phyloP scores from a whole-genome alignment of 2,329 filamentous ascomycete species.

The Talaromyces sp. region DNA sequence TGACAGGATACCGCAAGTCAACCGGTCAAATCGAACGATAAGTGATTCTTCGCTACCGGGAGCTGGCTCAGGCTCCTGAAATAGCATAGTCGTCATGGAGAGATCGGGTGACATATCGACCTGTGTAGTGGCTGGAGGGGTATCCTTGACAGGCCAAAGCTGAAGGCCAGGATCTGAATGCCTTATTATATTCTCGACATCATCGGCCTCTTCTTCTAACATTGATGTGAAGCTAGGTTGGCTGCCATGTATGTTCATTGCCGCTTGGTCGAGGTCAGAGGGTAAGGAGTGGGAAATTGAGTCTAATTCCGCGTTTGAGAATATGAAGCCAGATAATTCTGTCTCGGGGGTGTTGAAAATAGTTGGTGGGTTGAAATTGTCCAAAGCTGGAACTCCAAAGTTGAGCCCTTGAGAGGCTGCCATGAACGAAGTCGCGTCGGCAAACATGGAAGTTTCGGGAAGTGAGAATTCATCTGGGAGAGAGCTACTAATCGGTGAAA shows the following conservation, averaged over 20 bases:
- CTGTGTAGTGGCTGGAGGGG: neutral
- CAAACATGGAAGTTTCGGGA: neutral
- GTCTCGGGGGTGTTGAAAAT: slow-evolving; percentile 3
- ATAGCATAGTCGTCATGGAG: slow-evolving; percentile 30
- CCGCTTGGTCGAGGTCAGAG: slow-evolving; percentile 13
- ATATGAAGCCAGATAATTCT: slow-evolving; percentile 11
- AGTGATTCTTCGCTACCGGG: slow-evolving; percentile 59
- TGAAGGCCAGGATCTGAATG: slow-evolving; percentile 30
- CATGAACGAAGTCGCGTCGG: slow-evolving; percentile 2
- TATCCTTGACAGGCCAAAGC: slow-evolving; percentile 37
- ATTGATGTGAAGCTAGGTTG: slow-evolving; percentile 32
- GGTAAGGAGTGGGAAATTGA: slow-evolving; percentile 10
- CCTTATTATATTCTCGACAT: slow-evolving; percentile 56
- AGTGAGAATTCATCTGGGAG: slow-evolving; percentile 13
- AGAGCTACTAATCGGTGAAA: slow-evolving; percentile 11
- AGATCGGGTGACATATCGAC: slow-evolving; percentile 3
- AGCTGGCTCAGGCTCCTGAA: slow-evolving; percentile 42
- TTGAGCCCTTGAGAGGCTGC: slow-evolving; percentile 1
- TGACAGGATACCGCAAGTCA: slow-evolving; percentile 68
- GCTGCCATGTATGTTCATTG: slow-evolving; percentile 17
- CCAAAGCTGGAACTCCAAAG: slow-evolving; percentile 8
- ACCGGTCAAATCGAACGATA: slow-evolving; percentile 60
- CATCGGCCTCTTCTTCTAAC: slow-evolving; percentile 43
- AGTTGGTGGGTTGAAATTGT: slow-evolving; percentile 5
- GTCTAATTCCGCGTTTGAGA: slow-evolving; percentile 18